Percentiles rank a stretch among this genome's conserved stretches.
Evolutionary conservation across 2,329 filamentous ascomycete species (phyloP).

Genomic region (Cladophialophora yegresii): DNA sequence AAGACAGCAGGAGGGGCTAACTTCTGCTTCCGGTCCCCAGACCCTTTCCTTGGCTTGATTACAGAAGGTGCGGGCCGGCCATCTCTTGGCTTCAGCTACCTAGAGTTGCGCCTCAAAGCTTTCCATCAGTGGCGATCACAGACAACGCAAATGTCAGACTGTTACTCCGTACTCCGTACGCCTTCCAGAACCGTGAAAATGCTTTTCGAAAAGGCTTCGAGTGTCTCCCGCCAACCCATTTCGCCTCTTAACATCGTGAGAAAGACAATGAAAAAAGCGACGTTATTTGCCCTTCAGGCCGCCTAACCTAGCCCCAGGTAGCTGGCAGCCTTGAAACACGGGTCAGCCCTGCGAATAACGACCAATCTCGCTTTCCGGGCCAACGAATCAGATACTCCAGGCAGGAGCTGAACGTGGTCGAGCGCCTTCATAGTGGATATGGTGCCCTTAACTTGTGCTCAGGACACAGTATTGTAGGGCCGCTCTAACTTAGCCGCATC

Average conservation of each 20-base stretch:
- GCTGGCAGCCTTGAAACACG: neutral
- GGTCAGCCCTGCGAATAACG: neutral
- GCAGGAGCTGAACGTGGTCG: neutral
- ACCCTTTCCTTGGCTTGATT: neutral
- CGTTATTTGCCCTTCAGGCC: neutral
- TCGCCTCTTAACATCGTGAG: neutral
- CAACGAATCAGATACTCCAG: neutral
- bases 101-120: neutral
- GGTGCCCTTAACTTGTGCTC: neutral
- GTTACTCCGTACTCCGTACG: neutral
- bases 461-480: neutral
- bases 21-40: neutral
- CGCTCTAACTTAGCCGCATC: neutral
- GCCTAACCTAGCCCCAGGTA: neutral
- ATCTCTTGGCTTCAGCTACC: neutral
- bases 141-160: neutral
- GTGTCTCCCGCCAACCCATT: neutral
- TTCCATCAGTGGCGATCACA: neutral
- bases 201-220: neutral
- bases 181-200: neutral
- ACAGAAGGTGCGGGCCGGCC: neutral
- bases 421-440: neutral
- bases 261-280: neutral
- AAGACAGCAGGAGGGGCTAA: neutral
- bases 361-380: neutral